Evolutionary conservation across 306 rosid genomes (phyloP), one percentile per base, ranked within the genome.

Genomic region (Leucaena leucocephala): DNA sequence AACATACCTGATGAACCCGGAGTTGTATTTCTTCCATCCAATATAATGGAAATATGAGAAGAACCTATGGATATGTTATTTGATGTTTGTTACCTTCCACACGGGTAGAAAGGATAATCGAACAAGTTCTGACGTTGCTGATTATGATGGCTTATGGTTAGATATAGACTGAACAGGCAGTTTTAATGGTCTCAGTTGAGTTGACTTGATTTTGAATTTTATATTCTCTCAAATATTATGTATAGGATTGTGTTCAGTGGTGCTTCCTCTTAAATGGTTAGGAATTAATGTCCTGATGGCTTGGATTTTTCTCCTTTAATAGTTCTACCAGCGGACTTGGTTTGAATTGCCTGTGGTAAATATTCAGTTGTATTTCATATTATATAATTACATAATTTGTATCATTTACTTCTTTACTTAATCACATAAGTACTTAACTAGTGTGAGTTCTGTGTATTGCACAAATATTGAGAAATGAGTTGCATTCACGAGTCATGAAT

Each of bases 241-340:
- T 34, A 33, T 35, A 54, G 45, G 45, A 34, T 52, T 62, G 45
- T 50, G 50, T 44, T 72, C 48, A 33, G 44, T 19, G 68, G 17
- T 13, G 12, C 44, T 80, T 58, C 49, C 7, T 39, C 17, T 21
- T 33, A 35, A 34, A 50, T 77, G 54, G 54, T 50, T 40, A 2
- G 39, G 62, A 16, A 46, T 73, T 82, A 50, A 52, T 45, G 43
- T 48, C 59, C 27, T 14, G 16, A 38, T 72, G 57, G 21, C 36
- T 64, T 68, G 68, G 82, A 39, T 82, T 73, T 59, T 72, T 27
- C 68, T 27, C 44, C 22, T 59, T 70, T 33, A 13, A 7, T 38
- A 13, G 43, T 11, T 81, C 40, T 38, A 45, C 8, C 43, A n/a
- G 61, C 49, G 9, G 5, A 62, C 19, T 68, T 49, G 66, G 14